Evolutionary conservation across 192 early-diverging fungal species (phyloP), one percentile per base, ranked within the genome.

Genomic region (Gamsiella multidivaricata): DNA sequence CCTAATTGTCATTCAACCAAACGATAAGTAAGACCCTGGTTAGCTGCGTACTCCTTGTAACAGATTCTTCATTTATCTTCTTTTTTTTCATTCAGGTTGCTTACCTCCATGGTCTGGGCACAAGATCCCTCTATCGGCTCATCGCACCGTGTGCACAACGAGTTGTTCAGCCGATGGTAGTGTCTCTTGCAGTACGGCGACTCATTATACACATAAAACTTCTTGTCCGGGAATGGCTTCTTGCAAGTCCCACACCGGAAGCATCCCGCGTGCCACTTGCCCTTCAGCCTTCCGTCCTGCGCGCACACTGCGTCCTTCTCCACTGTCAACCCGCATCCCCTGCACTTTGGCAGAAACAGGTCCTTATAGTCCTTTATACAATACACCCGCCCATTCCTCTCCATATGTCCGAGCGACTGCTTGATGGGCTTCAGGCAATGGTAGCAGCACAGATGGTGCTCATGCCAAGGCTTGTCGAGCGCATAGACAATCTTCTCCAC

Each of bases 121-220:
- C 95, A 97, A 2, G 92, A 87, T 9, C 95, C 94, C 80, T 97
- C 93, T 47, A 97, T 97, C 5, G 94, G 94, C 22, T 93, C 80
- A 41, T 83, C 81, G 67, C 94, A 97, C 5, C 72, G 69, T 49
- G 83, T 88, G 63, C 95, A 97, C 33, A 97, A 83, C 26, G 94
- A 95, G 37, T 89, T 89, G 66, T 94, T 95, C 55, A 90, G 80
- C 83, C 90, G 85, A 64, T 97, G 94, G 70, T 95, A 97, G 81
- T 95, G 93, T 32, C 91, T 84, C 49, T 86, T 80, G 76, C 95
- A 96, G 76, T 94, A 93, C 29, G 94, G 96, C 31, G 83, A 80
- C 67, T 92, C 86, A 3, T 93, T 88, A 71, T 89, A 88, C 20
- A 97, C 96, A 71, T 95, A 97, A 65, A 97, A 97, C 51, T 84